A percentile compares a stretch with the other conserved stretches of the same genome.
Conservation (phyloP, 495 filamentous ascomycete species). For the Platismatia glauca region DNA sequence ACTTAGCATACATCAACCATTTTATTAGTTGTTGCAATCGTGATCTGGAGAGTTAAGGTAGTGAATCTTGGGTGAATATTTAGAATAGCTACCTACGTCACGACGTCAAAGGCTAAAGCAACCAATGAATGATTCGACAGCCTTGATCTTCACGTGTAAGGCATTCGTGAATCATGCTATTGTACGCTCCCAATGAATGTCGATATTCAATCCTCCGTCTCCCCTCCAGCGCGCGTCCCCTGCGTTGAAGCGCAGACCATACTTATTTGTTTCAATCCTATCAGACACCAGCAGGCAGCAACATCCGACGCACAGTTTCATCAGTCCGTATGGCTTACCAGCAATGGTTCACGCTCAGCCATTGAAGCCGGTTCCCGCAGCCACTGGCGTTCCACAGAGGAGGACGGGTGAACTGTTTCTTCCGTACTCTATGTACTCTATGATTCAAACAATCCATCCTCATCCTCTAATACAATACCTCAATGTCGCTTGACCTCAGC, state of each 20-base stretch:
- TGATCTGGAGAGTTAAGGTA: background rate
- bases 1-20: background rate
- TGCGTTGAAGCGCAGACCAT: background rate
- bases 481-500: background rate
- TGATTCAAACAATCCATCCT: background rate
- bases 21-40: background rate
- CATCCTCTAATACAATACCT: background rate
- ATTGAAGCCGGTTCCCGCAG: conserved; percentile 7
- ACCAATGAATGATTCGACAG: background rate
- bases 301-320: background rate
- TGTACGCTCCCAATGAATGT: background rate
- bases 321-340: background rate
- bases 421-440: too few species aligned
- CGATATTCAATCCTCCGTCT: background rate
- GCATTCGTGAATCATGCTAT: background rate
- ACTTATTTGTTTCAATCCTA: background rate
- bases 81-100: background rate
- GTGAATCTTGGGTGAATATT: background rate
- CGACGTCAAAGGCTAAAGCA: background rate
- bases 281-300: background rate
- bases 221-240: background rate
- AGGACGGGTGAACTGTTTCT: background rate
- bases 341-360: background rate
- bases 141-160: background rate
- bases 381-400: conserved; percentile 7